phyloP scores from a whole-genome alignment of 164 flowering plant species.

The Chloranthus sessilifolius region DNA sequence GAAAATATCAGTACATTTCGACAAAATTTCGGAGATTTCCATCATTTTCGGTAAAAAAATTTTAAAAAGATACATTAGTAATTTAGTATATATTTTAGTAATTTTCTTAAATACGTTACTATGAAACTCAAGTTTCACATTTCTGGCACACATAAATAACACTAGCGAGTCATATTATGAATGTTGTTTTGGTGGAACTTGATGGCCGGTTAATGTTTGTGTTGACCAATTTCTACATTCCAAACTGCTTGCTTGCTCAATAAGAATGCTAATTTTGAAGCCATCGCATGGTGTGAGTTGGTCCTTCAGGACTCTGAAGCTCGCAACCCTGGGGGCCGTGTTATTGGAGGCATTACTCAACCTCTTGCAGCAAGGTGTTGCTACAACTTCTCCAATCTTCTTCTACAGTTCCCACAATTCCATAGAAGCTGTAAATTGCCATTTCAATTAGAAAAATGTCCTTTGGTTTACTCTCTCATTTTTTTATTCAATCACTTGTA shows the following conservation, averaged over 20 bases:
- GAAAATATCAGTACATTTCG: too few relatives aligned
- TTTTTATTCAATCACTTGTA: too few relatives aligned
- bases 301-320: conserved; percentile 86
- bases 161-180: background rate
- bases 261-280: conserved; percentile 3
- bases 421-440: too few relatives aligned
- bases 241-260: background rate
- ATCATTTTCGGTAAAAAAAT: too few relatives aligned
- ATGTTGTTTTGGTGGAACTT: background rate
- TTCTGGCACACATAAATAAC: too few relatives aligned
- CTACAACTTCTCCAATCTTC: conserved; percentile 78
- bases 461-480: too few relatives aligned
- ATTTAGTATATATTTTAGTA: too few relatives aligned
- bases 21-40: too few relatives aligned
- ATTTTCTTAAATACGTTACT: too few relatives aligned
- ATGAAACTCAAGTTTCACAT: background rate
- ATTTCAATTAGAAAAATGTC: too few relatives aligned
- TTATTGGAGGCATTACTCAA: conserved; percentile 70
- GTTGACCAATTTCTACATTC: background rate
- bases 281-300: conserved; percentile 36
- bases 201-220: too few relatives aligned
- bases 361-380: conserved; percentile 89
- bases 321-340: conserved; percentile 64
- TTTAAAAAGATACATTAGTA: too few relatives aligned
- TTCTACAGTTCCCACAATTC: conserved; percentile 25